A percentile compares a stretch with the other conserved stretches of the same genome.
Conservation (phyloP, 2,329 filamentous ascomycete species). For the Periconia macrospinosa region DNA sequence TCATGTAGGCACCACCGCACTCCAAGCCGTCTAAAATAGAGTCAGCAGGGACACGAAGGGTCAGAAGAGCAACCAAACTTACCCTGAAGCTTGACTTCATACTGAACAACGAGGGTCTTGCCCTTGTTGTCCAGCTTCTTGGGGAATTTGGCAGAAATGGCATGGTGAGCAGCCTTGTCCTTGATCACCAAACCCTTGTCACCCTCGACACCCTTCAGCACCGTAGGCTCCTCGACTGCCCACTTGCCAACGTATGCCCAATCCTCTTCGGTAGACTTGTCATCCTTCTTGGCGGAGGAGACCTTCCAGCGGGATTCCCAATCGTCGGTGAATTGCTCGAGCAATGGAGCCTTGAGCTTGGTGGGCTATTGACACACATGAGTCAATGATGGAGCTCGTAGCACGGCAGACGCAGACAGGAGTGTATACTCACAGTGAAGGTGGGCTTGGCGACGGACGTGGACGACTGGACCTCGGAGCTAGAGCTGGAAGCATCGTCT, state of each 20-base stretch:
- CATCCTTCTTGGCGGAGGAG: conserved; percentile 95
- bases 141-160: conserved; percentile 98
- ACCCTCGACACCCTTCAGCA: conserved; percentile 89
- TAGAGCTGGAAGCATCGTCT: conserved; percentile 59
- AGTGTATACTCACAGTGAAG: conserved; percentile 73
- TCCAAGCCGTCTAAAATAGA: conserved; percentile 76
- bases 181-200: conserved; percentile 98
- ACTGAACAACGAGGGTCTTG: conserved; percentile 96
- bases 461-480: conserved; percentile 51
- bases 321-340: conserved; percentile 97
- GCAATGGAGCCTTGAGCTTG: conserved; percentile 85
- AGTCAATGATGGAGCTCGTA: not conserved
- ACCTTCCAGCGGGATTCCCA: conserved; percentile 94
- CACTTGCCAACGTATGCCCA: conserved; percentile 98
- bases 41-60: conserved; percentile 26
- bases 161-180: conserved; percentile 96
- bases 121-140: conserved; percentile 96
- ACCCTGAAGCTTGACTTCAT: conserved; percentile 99
- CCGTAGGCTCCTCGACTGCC: conserved; percentile 89
- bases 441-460: conserved; percentile 71
- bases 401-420: not conserved
- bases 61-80: conserved; percentile 47
- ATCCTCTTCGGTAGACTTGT: conserved; percentile 74
- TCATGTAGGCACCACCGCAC: conserved; percentile 98
- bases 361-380: conserved; percentile 66